Percentiles rank a stretch among this genome's conserved stretches.
These are phyloP conservation scores for Marasmius sp. DNA, from an alignment of 1,284 basidiomycete genomes.

Conservation along the genomic window DNA sequence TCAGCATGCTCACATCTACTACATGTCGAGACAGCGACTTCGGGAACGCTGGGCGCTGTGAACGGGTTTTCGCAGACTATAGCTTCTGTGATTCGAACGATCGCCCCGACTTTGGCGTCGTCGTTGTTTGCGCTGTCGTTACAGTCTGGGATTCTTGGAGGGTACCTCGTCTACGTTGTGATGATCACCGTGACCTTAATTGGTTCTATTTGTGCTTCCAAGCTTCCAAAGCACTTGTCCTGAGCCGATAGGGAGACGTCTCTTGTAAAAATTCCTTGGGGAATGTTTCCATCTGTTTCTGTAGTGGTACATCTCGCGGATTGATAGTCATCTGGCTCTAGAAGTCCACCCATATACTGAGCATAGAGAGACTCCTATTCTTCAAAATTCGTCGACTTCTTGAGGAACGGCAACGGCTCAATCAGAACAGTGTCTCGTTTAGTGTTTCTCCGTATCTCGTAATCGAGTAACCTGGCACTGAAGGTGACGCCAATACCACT, in stretches of 20 bases:
- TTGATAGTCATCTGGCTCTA: no score
- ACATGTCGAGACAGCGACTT: conserved; percentile 8
- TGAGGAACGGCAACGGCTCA: no score
- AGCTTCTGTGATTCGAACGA: conserved; percentile 7
- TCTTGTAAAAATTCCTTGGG: no score
- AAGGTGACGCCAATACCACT: no score
- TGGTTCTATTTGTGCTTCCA: conserved; percentile 5
- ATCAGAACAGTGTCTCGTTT: no score
- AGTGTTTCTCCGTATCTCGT: no score
- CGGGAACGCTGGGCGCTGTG: conserved; percentile 17
- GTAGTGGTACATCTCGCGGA: no score
- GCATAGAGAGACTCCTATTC: no score
- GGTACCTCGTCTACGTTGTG: conserved; percentile 29
- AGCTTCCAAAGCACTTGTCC: not conserved
- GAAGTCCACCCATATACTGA: no score
- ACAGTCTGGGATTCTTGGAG: conserved; percentile 25
- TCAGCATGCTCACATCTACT: conserved; percentile 4
- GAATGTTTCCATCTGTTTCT: no score
- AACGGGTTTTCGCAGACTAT: conserved; percentile 22
- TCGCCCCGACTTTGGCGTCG: conserved; percentile 9
- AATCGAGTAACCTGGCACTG: no score
- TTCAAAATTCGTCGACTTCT: no score
- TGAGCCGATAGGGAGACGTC: not conserved
- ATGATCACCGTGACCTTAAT: conserved; percentile 16
- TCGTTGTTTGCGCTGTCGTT: conserved; percentile 10